phyloP scores from a whole-genome alignment of 1,284 basidiomycete species.

The Ustilago bromivora region DNA sequence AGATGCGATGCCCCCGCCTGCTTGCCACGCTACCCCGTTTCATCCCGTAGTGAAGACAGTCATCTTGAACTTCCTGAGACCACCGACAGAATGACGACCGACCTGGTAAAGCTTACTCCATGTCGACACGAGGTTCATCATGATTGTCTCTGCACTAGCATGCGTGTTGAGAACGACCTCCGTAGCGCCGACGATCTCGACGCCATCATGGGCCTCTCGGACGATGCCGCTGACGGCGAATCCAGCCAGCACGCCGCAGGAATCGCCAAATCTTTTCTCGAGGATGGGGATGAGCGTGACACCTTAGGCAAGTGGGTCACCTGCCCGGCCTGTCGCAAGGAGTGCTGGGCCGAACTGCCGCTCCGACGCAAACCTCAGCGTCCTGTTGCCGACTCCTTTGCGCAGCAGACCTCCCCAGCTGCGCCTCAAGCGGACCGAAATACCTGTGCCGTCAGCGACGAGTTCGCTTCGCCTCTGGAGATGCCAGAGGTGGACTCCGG shows the following conservation, averaged over 20 bases:
- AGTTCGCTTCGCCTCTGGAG: neutral
- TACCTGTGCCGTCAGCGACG: neutral
- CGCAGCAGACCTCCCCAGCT: neutral
- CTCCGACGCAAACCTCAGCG: slow-evolving; percentile 39
- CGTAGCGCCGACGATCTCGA: slow-evolving; percentile 11
- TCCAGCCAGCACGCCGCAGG: neutral
- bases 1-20: slow-evolving; percentile 64
- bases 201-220: slow-evolving; percentile 7
- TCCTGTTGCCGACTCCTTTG: neutral
- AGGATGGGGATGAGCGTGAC: slow-evolving; percentile 30
- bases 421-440: neutral
- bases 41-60: slow-evolving; percentile 18
- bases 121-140: slow-evolving; percentile 65
- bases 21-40: slow-evolving; percentile 52
- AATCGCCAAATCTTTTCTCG: slow-evolving; percentile 1
- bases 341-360: slow-evolving; percentile 63
- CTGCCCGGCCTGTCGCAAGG: slow-evolving; percentile 61
- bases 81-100: slow-evolving; percentile 34
- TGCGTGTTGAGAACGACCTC: slow-evolving; percentile 54
- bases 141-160: slow-evolving; percentile 62
- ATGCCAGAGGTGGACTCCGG: neutral
- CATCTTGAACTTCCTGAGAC: slow-evolving; percentile 39
- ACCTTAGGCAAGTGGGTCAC: slow-evolving; percentile 65
- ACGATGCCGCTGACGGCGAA: neutral
- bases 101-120: slow-evolving; percentile 54